Evolutionary conservation across 345 rosid species (phyloP), one percentile per base, ranked within the genome.

Genomic region (Adansonia digitata): DNA sequence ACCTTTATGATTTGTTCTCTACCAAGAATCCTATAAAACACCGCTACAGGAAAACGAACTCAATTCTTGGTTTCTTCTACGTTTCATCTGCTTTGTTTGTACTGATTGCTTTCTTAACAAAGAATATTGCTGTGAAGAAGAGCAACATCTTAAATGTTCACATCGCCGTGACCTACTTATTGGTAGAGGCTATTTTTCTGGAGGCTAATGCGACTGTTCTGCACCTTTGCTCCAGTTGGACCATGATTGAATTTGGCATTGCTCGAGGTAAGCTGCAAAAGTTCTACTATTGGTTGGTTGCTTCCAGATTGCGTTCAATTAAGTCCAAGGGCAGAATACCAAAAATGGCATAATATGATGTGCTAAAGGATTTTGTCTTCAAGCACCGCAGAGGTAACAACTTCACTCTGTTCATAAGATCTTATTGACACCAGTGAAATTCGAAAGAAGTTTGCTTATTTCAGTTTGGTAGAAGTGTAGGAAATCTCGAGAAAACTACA

Each of bases 341-440:
- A 37, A 37, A 63, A 37, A 35, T 37, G 5, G 46, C 68, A 4
- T 29, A 37, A 24, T 20, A 63, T 5, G 46, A 63, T 63, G 1
- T 37, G 7, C 4, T 59, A 1, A 29, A 59, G 39, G 64, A 59
- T 29, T 14, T 57, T 59, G 0, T 1, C 11, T 59, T n/a, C n/a
- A n/a, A n/a, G n/a, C 5, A 2, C 5, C n/a, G 0, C 8, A 10
- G 0, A 0, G 13, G n/a, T n/a, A 2, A 11, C 2, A 59, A 14
- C 15, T 59, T 29, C 18, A 1, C n/a, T 1, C 4, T 3, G 9
- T 20, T 59, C 20, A 14, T 59, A 2, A 29, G n/a, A 59, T 29
- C 9, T 59, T 14, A 0, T 29, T 14, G 64, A 59, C 64, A 5
- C 20, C 37, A 14, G 15, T 10, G 20, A 29, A 29, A 9, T 59